Conservation (phyloP, 1,284 basidiomycete genomes). For the Leccinum pallidistipes region DNA sequence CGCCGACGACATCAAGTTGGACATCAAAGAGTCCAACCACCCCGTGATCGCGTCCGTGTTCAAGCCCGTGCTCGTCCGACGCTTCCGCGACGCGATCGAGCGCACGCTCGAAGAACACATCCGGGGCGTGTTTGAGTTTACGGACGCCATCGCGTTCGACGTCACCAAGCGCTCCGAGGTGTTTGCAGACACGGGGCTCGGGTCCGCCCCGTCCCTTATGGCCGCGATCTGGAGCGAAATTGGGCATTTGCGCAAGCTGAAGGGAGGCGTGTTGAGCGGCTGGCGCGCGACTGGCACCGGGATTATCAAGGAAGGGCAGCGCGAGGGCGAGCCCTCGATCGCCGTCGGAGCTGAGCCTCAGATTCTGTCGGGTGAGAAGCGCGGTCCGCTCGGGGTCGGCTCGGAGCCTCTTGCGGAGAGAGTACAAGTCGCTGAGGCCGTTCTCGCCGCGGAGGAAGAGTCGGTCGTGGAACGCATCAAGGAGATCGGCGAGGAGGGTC, state of each 20-base stretch:
- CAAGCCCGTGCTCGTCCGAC: constrained; percentile 55
- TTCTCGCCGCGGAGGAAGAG: neutral
- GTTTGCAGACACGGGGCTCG: constrained; percentile 61
- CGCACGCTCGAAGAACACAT: constrained; percentile 56
- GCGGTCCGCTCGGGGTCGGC: constrained; percentile 57
- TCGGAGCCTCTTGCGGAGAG: constrained; percentile 46
- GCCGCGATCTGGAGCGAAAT: constrained; percentile 67
- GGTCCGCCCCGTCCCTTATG: constrained; percentile 45
- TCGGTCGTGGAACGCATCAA: constrained; percentile 7
- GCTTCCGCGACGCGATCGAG: constrained; percentile 58
- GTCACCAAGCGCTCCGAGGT: constrained; percentile 54
- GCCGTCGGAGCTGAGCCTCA: constrained; percentile 72
- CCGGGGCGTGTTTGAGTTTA: constrained; percentile 46
- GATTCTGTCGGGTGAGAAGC: constrained; percentile 61
- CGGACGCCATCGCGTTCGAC: constrained; percentile 58
- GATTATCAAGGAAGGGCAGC: constrained; percentile 46
- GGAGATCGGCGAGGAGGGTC: constrained; percentile 17
- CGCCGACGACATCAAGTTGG: constrained; percentile 51
- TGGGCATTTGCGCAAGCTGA: constrained; percentile 48
- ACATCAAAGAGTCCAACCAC: constrained; percentile 61
- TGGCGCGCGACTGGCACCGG: constrained; percentile 62
- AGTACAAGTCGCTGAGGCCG: constrained; percentile 20
- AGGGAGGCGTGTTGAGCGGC: constrained; percentile 40
- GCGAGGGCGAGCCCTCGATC: constrained; percentile 42
- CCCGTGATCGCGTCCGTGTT: constrained; percentile 58